A percentile compares a stretch with the other conserved stretches of the same genome.
Evolutionary conservation across 1,284 basidiomycete species (phyloP).

Genomic region (Cutaneotrichosporon dermatis): DNA sequence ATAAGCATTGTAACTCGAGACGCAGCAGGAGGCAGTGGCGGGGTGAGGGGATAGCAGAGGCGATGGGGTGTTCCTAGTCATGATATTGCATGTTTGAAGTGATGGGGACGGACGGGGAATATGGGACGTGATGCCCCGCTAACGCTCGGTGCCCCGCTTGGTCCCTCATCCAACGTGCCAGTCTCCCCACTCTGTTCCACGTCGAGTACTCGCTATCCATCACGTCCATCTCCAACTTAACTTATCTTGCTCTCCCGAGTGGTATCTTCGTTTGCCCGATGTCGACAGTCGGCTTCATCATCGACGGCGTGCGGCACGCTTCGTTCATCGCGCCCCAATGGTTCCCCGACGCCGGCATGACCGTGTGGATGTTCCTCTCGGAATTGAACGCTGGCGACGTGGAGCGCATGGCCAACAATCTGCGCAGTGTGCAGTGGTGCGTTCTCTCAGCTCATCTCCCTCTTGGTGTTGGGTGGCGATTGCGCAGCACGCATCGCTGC

Average conservation of each 20-base stretch:
- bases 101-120: neutral
- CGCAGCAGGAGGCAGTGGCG: too few relatives aligned
- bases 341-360: slow-evolving; percentile 16
- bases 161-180: neutral
- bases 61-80: neutral
- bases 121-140: too few relatives aligned
- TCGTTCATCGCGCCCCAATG: slow-evolving; percentile 13
- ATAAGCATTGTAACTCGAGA: neutral
- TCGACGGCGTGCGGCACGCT: slow-evolving; percentile 12
- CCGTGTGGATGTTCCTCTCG: slow-evolving; percentile 13
- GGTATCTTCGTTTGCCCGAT: too few relatives aligned
- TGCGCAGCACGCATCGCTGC: too few relatives aligned
- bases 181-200: neutral
- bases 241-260: too few relatives aligned
- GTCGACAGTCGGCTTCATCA: slow-evolving; percentile 12
- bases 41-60: too few relatives aligned
- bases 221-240: too few relatives aligned
- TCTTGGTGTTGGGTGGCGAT: too few relatives aligned
- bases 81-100: neutral
- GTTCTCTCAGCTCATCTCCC: neutral
- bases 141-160: neutral
- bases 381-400: slow-evolving; percentile 3
- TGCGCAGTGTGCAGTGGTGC: slow-evolving; percentile 7
- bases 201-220: neutral
- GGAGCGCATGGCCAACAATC: slow-evolving; percentile 3